Evolutionary conservation across 129 eudicot species (phyloP), one percentile per base, ranked within the genome.

Genomic region (Tanacetum coccineum): DNA sequence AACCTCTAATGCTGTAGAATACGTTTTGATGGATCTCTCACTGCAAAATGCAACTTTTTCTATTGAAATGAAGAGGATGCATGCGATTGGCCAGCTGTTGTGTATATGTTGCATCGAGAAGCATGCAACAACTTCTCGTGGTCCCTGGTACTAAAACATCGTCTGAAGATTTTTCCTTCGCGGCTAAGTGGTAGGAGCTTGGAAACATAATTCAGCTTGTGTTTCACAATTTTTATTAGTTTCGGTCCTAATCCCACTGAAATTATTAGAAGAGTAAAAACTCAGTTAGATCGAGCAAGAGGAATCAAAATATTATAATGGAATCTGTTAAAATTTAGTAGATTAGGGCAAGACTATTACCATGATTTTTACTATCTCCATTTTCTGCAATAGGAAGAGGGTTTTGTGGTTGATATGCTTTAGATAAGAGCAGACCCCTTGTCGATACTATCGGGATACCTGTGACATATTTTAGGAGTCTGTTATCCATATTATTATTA

Each of bases 71-170:
- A 68, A 75, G 1, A 75, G 25, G 50, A 51, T 61, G 40, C 80
- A 74, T 17, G 74, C 42, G 1, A 75, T 75, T 2, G 74, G 26
- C 80, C 80, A 3, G 70, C 70, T 67, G 80, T 75, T 2, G 80
- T 75, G 53, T 62, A 75, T 62, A 75, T 19, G 68, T 17, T 11
- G 44, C 74, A 75, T 13, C 30, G 48, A 1, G 74, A 36, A 52
- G 80, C 56, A 1, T 67, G 73, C 47, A 75, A 36, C 74, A 75
- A 49, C 54, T 75, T 66, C 36, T 74, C 78, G 25, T 58, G 12
- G 10, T 74, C 58, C 4, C 32, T 45, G 14, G 68, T 58, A 26
- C 52, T 42, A 2, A 75, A 75, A 9, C 6, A 15, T 55, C 28
- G 20, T 11, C 62, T 39, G 51, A 68, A 68, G n/a, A 75, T 49